These are phyloP conservation scores for Malus orientalis DNA, from an alignment of 306 rosid genomes.

Conservation along the genomic window DNA sequence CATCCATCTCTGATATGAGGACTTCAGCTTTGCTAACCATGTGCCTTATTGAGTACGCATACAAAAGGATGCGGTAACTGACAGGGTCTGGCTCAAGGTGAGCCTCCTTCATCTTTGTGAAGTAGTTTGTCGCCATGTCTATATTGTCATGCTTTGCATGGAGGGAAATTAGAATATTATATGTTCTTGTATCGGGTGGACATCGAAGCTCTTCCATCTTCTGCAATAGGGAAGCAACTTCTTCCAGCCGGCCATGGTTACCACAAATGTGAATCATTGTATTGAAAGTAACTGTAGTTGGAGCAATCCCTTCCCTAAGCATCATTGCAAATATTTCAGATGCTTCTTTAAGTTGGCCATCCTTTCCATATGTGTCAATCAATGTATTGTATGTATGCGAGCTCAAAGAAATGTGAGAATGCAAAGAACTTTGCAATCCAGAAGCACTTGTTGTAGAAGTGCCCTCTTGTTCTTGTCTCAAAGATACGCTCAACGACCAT, in stretches of 20 bases:
- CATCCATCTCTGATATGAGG: slow-evolving; percentile 59
- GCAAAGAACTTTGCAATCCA: slow-evolving; percentile 9
- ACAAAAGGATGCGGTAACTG: slow-evolving; percentile 65
- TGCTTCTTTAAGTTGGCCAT: slow-evolving; percentile 56
- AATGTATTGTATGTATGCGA: slow-evolving; percentile 54
- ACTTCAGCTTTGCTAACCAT: slow-evolving; percentile 61
- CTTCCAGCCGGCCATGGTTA: slow-evolving; percentile 40
- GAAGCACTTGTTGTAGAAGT: background rate
- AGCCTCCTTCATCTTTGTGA: slow-evolving; percentile 54
- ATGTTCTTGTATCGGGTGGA: slow-evolving; percentile 59
- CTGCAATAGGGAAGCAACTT: slow-evolving; percentile 45
- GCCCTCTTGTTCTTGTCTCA: slow-evolving; percentile 14
- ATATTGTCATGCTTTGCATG: slow-evolving; percentile 45
- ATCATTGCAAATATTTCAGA: slow-evolving; percentile 54
- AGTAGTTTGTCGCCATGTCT: slow-evolving; percentile 43
- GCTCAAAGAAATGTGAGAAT: slow-evolving; percentile 34
- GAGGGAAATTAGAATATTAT: slow-evolving; percentile 64
- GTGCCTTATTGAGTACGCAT: slow-evolving; percentile 61
- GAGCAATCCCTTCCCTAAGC: slow-evolving; percentile 74
- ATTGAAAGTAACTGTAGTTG: slow-evolving; percentile 68
- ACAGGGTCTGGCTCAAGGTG: slow-evolving; percentile 50
- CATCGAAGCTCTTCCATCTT: slow-evolving; percentile 69
- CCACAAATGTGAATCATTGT: slow-evolving; percentile 82
- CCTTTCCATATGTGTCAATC: slow-evolving; percentile 69
- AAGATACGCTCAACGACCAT: slow-evolving; percentile 50